Base-by-base conservation (phyloP, 1,139 yeast species). In the Candida sp. region DNA sequence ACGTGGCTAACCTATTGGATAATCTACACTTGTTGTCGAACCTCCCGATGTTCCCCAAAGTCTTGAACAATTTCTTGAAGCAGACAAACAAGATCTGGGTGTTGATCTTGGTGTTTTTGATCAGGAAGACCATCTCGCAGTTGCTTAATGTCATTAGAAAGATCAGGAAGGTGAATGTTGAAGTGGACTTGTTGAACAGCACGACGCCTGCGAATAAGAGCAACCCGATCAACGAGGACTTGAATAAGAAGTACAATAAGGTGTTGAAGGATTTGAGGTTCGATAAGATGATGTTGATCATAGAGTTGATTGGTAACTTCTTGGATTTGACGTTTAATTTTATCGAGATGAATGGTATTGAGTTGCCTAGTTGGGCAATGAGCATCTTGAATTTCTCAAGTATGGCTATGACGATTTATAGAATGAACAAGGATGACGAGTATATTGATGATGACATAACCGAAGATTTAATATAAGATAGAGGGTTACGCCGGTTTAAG, bases 401-500 rank as follows among this genome's bases (percentile, higher is more conserved):
- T 56, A 77, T 77, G 81, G 70, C 68, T 49, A 77, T 77, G 82
- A 75, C 81, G 9, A 65, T 77, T 42, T 77, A 77, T 66, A 74
- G 82, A 67, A 77, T 77, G 82, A 77, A 77, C 63, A 77, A 77
- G 61, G 82, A 77, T 57, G 81, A 77, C 54, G 82, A 77, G 62
- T 77, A 77, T 55, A 58, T 70, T 34, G 81, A 77, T 58, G 82
- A 77, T 59, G 81, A 77, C 55, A 72, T 77, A 11, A 67, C 77
- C 23, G 80, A 77, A 50, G 81, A 77, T 52, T 65, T 77, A 54
- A 69, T 77, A 56, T 74, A 58, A 42, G 26, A 27, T 17, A 9
- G 12, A 37, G 25, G 7, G n/a, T 22, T 25, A 22, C 11, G 11
- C 12, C 3, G 4, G 26, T 37, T 37, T 23, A 23, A 9, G 6